Evolutionary conservation across 1,139 yeast genomes (phyloP).

Genomic region (Kodamaea ohmeri): DNA sequence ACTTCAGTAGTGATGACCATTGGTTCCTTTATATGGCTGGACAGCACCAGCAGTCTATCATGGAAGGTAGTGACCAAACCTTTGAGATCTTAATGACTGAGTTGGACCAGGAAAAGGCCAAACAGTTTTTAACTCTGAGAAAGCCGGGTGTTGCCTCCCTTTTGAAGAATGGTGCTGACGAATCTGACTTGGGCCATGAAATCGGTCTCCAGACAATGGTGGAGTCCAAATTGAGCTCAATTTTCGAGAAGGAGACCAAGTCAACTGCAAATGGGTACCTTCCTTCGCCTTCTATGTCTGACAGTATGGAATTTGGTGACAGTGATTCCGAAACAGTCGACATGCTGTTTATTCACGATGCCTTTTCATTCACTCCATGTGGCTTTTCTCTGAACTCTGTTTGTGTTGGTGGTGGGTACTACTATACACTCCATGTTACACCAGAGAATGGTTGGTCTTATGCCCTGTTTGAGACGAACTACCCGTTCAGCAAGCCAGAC

Average conservation of each 20-base stretch:
- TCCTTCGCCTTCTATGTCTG: conserved; percentile 40
- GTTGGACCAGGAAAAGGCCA: conserved; percentile 56
- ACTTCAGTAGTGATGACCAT: conserved; percentile 69
- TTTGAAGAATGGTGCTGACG: conserved; percentile 26
- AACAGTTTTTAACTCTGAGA: conserved; percentile 59
- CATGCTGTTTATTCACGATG: conserved; percentile 58
- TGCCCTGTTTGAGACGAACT: conserved; percentile 93
- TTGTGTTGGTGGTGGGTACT: conserved; percentile 52
- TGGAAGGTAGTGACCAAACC: conserved; percentile 57
- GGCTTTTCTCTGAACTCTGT: conserved; percentile 91
- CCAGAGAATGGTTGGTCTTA: conserved; percentile 95
- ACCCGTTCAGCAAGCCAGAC: conserved; percentile 45
- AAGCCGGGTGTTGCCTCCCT: conserved; percentile 48
- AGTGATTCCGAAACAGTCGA: conserved; percentile 12
- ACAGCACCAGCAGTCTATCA: conserved; percentile 10
- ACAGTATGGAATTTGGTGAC: conserved; percentile 23
- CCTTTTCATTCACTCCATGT: conserved; percentile 93
- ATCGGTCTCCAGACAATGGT: conserved; percentile 68
- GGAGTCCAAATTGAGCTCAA: conserved; percentile 55
- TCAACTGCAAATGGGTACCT: conserved; percentile 18
- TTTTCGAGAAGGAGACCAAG: conserved; percentile 42
- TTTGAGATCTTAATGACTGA: conserved; percentile 92
- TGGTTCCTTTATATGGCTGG: conserved; percentile 87
- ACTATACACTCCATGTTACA: conserved; percentile 90
- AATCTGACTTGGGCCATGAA: conserved; percentile 75